These are phyloP conservation scores for Talaromyces sp. DNA, from an alignment of 2,329 filamentous ascomycete species.

Conservation along the genomic window DNA sequence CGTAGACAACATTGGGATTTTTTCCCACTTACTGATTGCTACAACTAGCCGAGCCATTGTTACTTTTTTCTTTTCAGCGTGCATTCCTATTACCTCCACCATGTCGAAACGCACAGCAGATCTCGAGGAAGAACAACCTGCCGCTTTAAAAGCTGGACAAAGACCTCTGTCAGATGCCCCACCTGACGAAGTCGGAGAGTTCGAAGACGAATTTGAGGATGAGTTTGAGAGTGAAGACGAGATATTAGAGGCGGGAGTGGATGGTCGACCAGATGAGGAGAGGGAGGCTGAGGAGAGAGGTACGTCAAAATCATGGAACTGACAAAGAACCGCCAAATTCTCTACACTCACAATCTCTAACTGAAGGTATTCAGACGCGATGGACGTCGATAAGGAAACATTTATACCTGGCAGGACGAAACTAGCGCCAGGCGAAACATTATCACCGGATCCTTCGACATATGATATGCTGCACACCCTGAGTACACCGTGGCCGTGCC, in stretches of 20 bases:
- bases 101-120: constrained; percentile 63
- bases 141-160: constrained; percentile 60
- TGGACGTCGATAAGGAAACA: constrained; percentile 90
- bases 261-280: constrained; percentile 88
- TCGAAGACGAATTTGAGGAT: constrained; percentile 84
- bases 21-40: not conserved
- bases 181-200: constrained; percentile 57
- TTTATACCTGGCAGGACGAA: constrained; percentile 95
- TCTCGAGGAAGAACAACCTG: constrained; percentile 46
- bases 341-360: constrained; percentile 19
- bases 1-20: constrained; percentile 1
- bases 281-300: constrained; percentile 79
- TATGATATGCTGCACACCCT: constrained; percentile 97
- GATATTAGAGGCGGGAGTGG: constrained; percentile 89
- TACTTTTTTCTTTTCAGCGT: constrained; percentile 10
- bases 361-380: constrained; percentile 56
- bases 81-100: constrained; percentile 19
- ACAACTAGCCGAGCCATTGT: constrained; percentile 17
- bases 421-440: constrained; percentile 82
- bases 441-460: constrained; percentile 86
- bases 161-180: constrained; percentile 51
- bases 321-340: not conserved
- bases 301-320: constrained; percentile 33
- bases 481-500: constrained; percentile 91
- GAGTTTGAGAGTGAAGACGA: constrained; percentile 94